Evolutionary conservation across 805 yeast species (phyloP).

Genomic region (Candida jianshihensis): DNA sequence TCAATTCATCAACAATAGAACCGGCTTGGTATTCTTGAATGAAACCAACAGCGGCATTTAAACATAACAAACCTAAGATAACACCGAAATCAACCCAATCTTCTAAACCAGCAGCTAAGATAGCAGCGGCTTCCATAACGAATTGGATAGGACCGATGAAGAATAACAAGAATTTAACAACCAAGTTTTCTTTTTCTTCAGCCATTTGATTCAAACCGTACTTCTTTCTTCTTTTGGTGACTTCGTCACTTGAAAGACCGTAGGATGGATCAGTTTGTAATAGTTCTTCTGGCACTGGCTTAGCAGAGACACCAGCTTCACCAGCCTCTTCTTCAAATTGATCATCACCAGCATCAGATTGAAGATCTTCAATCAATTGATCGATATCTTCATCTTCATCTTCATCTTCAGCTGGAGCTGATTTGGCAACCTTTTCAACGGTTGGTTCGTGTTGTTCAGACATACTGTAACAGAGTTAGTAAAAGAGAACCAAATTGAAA

Average conservation of each 20-base stretch:
- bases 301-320: constrained; percentile 50
- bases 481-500: too few species aligned
- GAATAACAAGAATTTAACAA: constrained; percentile 77
- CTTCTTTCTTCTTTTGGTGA: constrained; percentile 78
- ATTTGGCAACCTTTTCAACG: constrained; percentile 47
- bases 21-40: constrained; percentile 97
- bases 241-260: constrained; percentile 79
- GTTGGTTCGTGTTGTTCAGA: constrained; percentile 36
- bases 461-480: constrained; percentile 2
- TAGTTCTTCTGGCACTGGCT: constrained; percentile 81
- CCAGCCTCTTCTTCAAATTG: constrained; percentile 39
- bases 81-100: constrained; percentile 99
- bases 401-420: constrained; percentile 42
- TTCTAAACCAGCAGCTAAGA: constrained; percentile 90
- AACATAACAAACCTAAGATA: constrained; percentile 76
- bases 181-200: constrained; percentile 75
- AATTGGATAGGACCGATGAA: constrained; percentile 94
- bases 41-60: constrained; percentile 93
- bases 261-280: constrained; percentile 72
- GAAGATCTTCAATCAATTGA: constrained; percentile 71
- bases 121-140: constrained; percentile 96
- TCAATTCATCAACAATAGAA: constrained; percentile 93
- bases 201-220: constrained; percentile 87
- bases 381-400: constrained; percentile 66
- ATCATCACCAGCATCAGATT: constrained; percentile 52